These are phyloP conservation scores for Pyricularia grisea DNA, from an alignment of 2,329 filamentous ascomycete genomes.

Conservation along the genomic window DNA sequence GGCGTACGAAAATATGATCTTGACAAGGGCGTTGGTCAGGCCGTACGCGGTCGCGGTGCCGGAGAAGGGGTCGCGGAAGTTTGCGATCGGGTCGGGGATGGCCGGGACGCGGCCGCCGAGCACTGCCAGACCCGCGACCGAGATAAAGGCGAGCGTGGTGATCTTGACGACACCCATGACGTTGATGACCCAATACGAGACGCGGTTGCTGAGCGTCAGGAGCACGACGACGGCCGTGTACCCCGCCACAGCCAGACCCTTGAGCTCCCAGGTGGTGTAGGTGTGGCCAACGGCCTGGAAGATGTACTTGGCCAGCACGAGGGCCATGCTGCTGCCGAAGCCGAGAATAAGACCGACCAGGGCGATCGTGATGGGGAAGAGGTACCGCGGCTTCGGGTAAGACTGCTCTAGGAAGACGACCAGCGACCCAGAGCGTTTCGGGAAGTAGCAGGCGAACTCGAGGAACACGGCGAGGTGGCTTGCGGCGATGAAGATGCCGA, in stretches of 20 bases:
- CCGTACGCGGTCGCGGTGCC: constrained; percentile 22
- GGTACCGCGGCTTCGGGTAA: constrained; percentile 51
- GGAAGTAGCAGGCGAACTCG: constrained; percentile 55
- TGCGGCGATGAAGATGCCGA: constrained; percentile 48
- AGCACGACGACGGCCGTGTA: constrained; percentile 49
- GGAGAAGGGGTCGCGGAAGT: constrained; percentile 45
- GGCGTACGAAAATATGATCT: constrained; percentile 46
- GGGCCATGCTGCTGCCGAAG: constrained; percentile 55
- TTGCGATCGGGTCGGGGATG: constrained; percentile 37
- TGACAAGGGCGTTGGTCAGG: constrained; percentile 47
- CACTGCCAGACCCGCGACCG: constrained; percentile 46
- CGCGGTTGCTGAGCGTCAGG: constrained; percentile 37
- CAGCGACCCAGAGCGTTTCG: constrained; percentile 54
- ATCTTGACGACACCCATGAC: constrained; percentile 46
- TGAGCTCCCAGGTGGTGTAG: constrained; percentile 42
- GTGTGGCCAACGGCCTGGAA: not conserved
- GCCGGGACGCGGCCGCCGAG: constrained; percentile 40
- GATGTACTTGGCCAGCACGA: constrained; percentile 19
- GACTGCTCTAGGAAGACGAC: constrained; percentile 61
- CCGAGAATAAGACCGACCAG: constrained; percentile 53
- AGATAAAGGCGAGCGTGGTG: constrained; percentile 46
- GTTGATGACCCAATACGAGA: constrained; percentile 42
- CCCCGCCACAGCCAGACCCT: constrained; percentile 54
- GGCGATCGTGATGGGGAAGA: constrained; percentile 55
- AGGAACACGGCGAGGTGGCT: constrained; percentile 49